Conservation (phyloP, 2,329 filamentous ascomycete genomes). For the Biscogniauxia mediterranea region DNA sequence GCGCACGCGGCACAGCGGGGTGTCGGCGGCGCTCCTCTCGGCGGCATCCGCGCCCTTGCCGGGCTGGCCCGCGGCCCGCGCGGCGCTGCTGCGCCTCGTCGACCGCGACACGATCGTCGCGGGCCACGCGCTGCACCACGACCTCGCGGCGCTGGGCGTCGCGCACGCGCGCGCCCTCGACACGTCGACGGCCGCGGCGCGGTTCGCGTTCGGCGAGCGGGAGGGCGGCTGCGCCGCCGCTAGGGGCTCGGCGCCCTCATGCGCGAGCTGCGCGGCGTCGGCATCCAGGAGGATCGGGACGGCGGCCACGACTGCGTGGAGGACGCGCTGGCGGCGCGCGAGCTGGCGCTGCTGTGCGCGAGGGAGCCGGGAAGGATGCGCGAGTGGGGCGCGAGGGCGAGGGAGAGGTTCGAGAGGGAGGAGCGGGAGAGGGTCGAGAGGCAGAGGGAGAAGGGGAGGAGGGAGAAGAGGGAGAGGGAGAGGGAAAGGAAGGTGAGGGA, state of each 20-base stretch:
- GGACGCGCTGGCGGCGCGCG: conserved; percentile 48
- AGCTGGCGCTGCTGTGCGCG: conserved; percentile 47
- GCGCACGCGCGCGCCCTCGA: conserved; percentile 44
- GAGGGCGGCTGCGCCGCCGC: conserved; percentile 10
- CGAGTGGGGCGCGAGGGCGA: conserved; percentile 8
- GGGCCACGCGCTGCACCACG: conserved; percentile 46
- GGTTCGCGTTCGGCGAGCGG: conserved; percentile 29
- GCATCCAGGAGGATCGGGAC: conserved; percentile 37
- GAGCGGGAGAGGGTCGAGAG: conserved; percentile 3
- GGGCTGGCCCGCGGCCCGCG: conserved; percentile 44
- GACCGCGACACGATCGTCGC: conserved; percentile 45
- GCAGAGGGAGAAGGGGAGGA: conserved; percentile 4
- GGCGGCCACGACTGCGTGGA: conserved; percentile 48
- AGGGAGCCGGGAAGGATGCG: conserved; percentile 24
- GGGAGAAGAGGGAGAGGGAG: conserved; percentile 1
- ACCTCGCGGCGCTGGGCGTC: conserved; percentile 44
- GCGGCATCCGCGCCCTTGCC: conserved; percentile 34
- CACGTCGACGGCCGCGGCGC: conserved; percentile 39
- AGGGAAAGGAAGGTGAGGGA: background rate
- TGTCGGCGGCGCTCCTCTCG: conserved; percentile 33
- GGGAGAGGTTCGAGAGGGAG: conserved; percentile 2
- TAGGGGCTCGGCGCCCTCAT: conserved; percentile 39
- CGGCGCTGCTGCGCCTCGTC: conserved; percentile 39
- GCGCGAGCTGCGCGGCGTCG: conserved; percentile 33
- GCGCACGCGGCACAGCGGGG: conserved; percentile 40